Percentiles rank a stretch among this genome's conserved stretches.
Evolutionary conservation across 2,329 filamentous ascomycete species (phyloP).

Genomic region (Phaeoacremonium minimum): DNA sequence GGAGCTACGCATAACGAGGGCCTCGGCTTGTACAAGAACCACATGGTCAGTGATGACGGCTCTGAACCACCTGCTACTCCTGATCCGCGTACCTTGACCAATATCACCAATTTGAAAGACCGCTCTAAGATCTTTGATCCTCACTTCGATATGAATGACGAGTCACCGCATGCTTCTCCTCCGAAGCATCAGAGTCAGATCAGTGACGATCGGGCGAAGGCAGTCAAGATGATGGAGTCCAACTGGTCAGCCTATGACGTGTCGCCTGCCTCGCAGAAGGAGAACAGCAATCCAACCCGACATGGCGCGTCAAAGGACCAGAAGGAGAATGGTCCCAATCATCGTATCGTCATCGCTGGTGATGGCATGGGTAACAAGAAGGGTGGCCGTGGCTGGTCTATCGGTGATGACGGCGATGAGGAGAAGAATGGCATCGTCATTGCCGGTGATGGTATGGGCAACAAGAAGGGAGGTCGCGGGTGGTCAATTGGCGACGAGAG

Average conservation of each 20-base stretch:
- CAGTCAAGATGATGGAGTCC: slow-evolving; percentile 68
- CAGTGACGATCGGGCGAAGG: slow-evolving; percentile 60
- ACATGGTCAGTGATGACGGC: slow-evolving; percentile 60
- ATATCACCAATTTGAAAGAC: slow-evolving; percentile 69
- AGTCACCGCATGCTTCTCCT: slow-evolving; percentile 45
- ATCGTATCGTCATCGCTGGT: slow-evolving; percentile 46
- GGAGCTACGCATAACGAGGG: slow-evolving; percentile 63
- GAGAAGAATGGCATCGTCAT: slow-evolving; percentile 42
- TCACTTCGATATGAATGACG: slow-evolving; percentile 74
- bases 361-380: slow-evolving; percentile 64
- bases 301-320: slow-evolving; percentile 6
- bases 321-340: slow-evolving; percentile 17
- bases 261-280: slow-evolving; percentile 48
- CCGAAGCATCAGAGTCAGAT: slow-evolving; percentile 36
- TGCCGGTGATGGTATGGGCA: slow-evolving; percentile 64
- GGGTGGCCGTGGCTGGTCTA: slow-evolving; percentile 54
- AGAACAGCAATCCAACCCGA: slow-evolving; percentile 38
- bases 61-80: slow-evolving; percentile 27
- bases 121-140: slow-evolving; percentile 72
- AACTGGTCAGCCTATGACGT: slow-evolving; percentile 54
- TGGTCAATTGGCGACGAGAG: slow-evolving; percentile 55
- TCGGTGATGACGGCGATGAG: slow-evolving; percentile 45
- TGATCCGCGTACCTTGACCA: slow-evolving; percentile 47
- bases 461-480: slow-evolving; percentile 47
- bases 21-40: slow-evolving; percentile 72